A percentile compares a stretch with the other conserved stretches of the same genome.
Evolutionary conservation across 2,329 filamentous ascomycete species (phyloP).

Genomic region (Paracorniculantispora psalliotae): DNA sequence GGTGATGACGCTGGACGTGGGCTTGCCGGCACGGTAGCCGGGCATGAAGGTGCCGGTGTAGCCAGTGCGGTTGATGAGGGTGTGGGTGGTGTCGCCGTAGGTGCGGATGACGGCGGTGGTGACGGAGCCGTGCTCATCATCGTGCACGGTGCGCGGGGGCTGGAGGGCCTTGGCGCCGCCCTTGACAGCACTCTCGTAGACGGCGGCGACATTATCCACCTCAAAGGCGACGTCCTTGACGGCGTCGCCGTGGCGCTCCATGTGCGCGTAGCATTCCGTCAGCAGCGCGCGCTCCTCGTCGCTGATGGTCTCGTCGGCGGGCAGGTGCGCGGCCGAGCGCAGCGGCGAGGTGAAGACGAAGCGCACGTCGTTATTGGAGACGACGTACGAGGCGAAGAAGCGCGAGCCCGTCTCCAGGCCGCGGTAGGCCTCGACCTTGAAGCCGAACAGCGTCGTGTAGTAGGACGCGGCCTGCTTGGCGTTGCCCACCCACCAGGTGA

Average conservation of each 20-base stretch:
- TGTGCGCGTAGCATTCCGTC: conserved; percentile 72
- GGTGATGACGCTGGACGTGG: conserved; percentile 31
- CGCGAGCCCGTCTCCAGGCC: conserved; percentile 86
- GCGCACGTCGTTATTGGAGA: conserved; percentile 68
- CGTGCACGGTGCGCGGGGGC: conserved; percentile 48
- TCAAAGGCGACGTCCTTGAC: conserved; percentile 96
- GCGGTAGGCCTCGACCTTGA: conserved; percentile 74
- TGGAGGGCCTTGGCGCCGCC: conserved; percentile 59
- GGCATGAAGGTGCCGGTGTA: conserved; percentile 80
- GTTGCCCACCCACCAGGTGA: conserved; percentile 96
- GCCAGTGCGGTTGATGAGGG: conserved; percentile 66
- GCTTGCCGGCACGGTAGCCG: conserved; percentile 60
- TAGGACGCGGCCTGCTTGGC: conserved; percentile 91
- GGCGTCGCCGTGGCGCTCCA: conserved; percentile 84
- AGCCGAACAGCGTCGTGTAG: conserved; percentile 84
- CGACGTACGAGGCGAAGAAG: conserved; percentile 76
- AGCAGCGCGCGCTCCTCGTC: conserved; percentile 61
- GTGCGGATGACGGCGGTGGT: conserved; percentile 77
- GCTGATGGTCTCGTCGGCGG: conserved; percentile 56
- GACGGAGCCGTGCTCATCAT: conserved; percentile 61
- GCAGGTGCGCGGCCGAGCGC: conserved; percentile 53
- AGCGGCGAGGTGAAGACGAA: conserved; percentile 84
- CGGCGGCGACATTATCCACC: conserved; percentile 79
- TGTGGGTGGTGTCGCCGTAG: conserved; percentile 94
- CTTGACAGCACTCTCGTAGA: conserved; percentile 69